Base-by-base conservation (phyloP, 768 basidiomycete species). In the Tulasnella sp. region DNA sequence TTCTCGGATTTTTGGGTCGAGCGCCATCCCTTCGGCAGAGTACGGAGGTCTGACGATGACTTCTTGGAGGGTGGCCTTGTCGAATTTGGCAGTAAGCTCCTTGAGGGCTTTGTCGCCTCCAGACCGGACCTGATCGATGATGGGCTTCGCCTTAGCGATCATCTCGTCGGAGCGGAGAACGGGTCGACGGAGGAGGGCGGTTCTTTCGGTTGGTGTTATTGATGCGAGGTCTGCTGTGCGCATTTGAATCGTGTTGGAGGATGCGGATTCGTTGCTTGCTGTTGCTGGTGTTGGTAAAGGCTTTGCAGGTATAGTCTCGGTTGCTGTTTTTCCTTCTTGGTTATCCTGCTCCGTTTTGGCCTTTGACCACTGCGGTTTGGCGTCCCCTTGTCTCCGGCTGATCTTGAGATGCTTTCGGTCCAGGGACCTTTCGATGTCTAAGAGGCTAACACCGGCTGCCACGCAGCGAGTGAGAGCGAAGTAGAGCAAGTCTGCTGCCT, bases 401-500 rank as follows among this genome's bases (percentile, higher is more conserved):
- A 96, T 79, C 69, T 86, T 90, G 69, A 80, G 80, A 17, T 92
- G 88, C 72, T 97, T 95, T 65, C 72, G 74, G 70, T 97, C 88
- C 51, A 99, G 73, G 8, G 85, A 88, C 1, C 72, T 74, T 72
- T 95, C 92, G 23, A 99, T 81, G 64, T 98, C 92, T 23, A 79
- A 74, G 65, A 97, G 75, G 43, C 77, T 77, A 17, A 98, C 91
- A 0, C 94, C 95, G 3, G 82, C 77, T 48, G 85, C 80, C 21
- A 89, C 76, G 68, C 95, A 97, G 64, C 85, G 84, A 21, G 88
- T 81, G 65, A 99, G 72, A 0, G 86, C 81, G 68, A 99, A 99
- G 74, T 98, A 99, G 43, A 95, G 67, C 23, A 99, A 75, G 73
- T 99, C 96, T 0, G 94, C 95, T 5, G 93, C 89, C 72, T 99